Evolutionary conservation across 2,329 filamentous ascomycete genomes (phyloP), one percentile per base, ranked within the genome.

Genomic region (Neonectria sp.): DNA sequence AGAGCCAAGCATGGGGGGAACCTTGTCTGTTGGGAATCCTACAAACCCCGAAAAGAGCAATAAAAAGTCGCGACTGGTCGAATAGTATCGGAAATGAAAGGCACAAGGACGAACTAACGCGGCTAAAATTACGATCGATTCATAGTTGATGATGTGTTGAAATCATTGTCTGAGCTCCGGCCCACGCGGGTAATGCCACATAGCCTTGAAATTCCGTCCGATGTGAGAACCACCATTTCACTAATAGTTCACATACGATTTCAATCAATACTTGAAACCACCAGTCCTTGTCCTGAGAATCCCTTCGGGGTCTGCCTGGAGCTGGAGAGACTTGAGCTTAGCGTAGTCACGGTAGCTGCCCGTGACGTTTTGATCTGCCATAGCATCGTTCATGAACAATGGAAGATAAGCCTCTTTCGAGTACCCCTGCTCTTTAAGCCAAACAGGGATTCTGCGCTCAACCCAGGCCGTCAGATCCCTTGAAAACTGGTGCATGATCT

Each of bases 351-450:
- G 65, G 65, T 78, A 78, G 58, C 55, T 75, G 9, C 69, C 71
- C 11, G 74, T 76, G 12, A 77, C 77, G 56, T 77, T 77, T 68
- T 77, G 77, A 63, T 81, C 78, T 24, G 68, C 72, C 69, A 75
- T 76, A 1, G 79, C 79, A 69, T 82, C 79, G 48, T 81, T 81
- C 76, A 81, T 78, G 45, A 80, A 78, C 2, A 74, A 65, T 11
- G 76, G 75, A 21, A 75, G 68, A 63, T 79, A 81, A 3, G 21
- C 24, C 2, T 65, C 43, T 4, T 35, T 59, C 7, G 6, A 11
- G 6, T 35, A 15, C 7, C 21, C 35, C 7, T 17, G 15, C 15
- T 25, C 52, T 9, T 51, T 59, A 6, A 73, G 67, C 76, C 75
- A 77, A 25, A 65, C 60, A 2, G 74, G 71, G n/a, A 77, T 63